Percentiles rank a stretch among this genome's conserved stretches.
Conservation (phyloP, 495 filamentous ascomycete genomes). For the Aspergillus homomorphus region DNA sequence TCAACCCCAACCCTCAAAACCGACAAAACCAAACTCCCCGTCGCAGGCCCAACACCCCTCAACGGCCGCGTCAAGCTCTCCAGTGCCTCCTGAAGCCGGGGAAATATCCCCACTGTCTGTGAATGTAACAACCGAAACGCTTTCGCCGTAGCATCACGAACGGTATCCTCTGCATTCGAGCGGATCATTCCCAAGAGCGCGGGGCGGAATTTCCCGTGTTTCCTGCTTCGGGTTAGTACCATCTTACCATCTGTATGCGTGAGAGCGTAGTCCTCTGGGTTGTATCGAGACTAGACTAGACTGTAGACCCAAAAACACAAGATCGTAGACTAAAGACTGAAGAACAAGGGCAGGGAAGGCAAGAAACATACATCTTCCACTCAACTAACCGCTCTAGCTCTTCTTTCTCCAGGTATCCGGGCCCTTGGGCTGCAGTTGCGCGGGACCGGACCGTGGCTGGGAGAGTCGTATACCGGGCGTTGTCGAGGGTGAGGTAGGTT, state of each 20-base stretch:
- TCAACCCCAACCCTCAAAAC: conserved; percentile 50
- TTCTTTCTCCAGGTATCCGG: conserved; percentile 27
- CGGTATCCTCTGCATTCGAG: conserved; percentile 48
- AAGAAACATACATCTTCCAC: conserved; percentile 69
- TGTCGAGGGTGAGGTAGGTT: conserved; percentile 29
- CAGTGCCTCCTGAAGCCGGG: conserved; percentile 42
- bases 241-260: no score
- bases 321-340: conserved; percentile 4
- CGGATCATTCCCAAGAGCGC: conserved; percentile 62
- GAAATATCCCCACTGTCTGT: conserved; percentile 24
- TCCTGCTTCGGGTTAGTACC: conserved; percentile 24
- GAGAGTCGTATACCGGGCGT: conserved; percentile 35
- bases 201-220: conserved; percentile 70
- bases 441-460: conserved; percentile 19
- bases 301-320: conserved; percentile 3
- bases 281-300: no score
- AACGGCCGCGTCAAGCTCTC: conserved; percentile 49
- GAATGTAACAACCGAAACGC: conserved; percentile 38
- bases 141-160: conserved; percentile 43
- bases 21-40: conserved; percentile 63
- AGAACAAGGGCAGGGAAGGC: conserved; percentile 8
- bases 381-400: conserved; percentile 53
- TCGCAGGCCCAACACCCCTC: conserved; percentile 69
- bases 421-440: not conserved
- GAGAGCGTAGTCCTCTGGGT: no score